Conservation (phyloP, 306 rosid species). For the Trifolium pratense region DNA sequence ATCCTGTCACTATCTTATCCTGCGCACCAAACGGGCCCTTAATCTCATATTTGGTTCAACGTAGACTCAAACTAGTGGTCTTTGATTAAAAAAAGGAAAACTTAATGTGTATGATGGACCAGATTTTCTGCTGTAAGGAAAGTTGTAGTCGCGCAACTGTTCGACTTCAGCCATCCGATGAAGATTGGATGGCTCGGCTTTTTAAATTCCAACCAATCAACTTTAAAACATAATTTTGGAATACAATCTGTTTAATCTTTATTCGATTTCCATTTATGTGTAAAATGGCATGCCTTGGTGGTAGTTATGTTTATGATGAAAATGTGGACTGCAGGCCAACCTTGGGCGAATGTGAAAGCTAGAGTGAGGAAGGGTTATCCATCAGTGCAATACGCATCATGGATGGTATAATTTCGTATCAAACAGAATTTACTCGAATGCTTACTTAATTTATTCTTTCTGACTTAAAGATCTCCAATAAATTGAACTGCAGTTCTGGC, state of each 20-base stretch:
- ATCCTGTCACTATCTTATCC: too few species aligned
- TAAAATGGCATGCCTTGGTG: constrained; percentile 29
- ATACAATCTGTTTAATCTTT: neutral
- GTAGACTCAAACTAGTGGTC: neutral
- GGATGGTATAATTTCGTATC: constrained; percentile 72
- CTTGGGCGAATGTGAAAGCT: constrained; percentile 85
- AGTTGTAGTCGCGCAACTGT: neutral
- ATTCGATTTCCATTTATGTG: neutral
- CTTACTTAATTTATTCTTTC: neutral
- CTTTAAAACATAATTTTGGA: neutral
- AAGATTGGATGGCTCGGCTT: neutral
- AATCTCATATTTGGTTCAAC: neutral
- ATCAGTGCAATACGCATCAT: constrained; percentile 73
- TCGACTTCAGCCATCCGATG: neutral
- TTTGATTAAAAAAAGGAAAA: neutral
- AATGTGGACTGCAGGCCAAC: constrained; percentile 64
- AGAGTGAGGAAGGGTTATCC: constrained; percentile 88
- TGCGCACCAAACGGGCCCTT: too few species aligned
- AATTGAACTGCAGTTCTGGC: constrained; percentile 80
- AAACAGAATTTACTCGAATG: constrained; percentile 16
- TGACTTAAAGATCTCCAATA: constrained; percentile 36
- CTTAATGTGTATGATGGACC: neutral
- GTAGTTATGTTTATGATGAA: constrained; percentile 31
- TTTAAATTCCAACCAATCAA: neutral
- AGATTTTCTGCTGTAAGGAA: neutral